Evolutionary conservation across 257 asterid species (phyloP).

Genomic region (Solanum dulcamara): DNA sequence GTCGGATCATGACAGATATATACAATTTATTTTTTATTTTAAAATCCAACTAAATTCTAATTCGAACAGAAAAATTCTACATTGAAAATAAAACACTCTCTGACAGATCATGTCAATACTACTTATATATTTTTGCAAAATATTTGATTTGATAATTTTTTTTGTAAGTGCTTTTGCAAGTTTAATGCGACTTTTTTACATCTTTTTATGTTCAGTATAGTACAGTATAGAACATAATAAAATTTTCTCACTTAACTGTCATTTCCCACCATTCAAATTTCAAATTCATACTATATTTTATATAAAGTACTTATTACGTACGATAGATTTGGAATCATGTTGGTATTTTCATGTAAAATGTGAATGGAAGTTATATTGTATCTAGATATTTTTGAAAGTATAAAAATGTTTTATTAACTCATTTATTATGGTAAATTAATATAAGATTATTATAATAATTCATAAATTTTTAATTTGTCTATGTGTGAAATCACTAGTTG

Average conservation of each 20-base stretch:
- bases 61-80: background rate
- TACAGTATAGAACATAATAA: background rate
- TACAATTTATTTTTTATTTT: too few species aligned
- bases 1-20: too few species aligned
- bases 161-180: background rate
- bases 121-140: background rate
- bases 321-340: background rate
- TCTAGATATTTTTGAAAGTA: background rate
- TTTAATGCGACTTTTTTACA: background rate
- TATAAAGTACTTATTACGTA: background rate
- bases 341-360: background rate
- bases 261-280: background rate
- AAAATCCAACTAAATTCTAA: background rate
- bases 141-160: background rate
- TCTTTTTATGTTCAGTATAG: background rate
- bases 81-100: background rate
- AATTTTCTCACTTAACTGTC: background rate
- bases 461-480: background rate
- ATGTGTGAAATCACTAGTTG: background rate
- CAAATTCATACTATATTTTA: background rate
- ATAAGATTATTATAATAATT: background rate
- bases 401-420: background rate
- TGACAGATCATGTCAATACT: too few species aligned
- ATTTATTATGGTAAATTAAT: background rate
- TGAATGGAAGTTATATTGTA: background rate